Evolutionary conservation across 371 early-diverging fungal genomes (phyloP).

Genomic region (Coemansia sp.): DNA sequence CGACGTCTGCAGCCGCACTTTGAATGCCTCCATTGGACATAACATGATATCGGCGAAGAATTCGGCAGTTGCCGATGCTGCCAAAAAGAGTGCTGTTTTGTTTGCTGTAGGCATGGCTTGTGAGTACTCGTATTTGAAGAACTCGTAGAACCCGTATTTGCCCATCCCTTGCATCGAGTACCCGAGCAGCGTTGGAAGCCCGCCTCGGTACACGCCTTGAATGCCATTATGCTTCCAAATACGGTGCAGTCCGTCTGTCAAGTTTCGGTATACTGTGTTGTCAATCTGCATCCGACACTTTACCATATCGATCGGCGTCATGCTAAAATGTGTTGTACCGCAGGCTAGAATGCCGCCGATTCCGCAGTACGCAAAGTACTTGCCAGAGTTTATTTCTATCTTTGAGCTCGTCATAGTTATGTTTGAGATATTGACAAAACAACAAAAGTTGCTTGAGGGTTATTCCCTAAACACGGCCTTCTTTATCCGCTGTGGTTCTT

Average conservation of each 20-base stretch:
- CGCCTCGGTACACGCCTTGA: conserved; percentile 70
- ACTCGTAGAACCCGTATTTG: conserved; percentile 83
- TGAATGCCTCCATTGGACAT: conserved; percentile 72
- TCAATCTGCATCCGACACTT: too few relatives aligned
- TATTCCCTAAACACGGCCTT: too few relatives aligned
- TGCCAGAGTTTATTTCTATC: too few relatives aligned
- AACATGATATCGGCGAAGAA: conserved; percentile 77
- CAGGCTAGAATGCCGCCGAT: too few relatives aligned
- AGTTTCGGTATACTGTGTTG: too few relatives aligned
- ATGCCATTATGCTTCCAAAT: conserved; percentile 57
- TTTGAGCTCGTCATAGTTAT: too few relatives aligned
- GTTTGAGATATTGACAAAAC: too few relatives aligned
- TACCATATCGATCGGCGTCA: too few relatives aligned
- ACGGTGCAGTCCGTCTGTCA: background rate
- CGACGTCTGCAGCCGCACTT: conserved; percentile 70
- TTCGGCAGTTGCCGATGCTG: conserved; percentile 79
- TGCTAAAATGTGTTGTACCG: too few relatives aligned
- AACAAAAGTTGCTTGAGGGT: too few relatives aligned
- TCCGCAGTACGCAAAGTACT: too few relatives aligned
- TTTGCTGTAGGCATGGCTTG: conserved; percentile 63
- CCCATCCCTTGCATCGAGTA: conserved; percentile 80
- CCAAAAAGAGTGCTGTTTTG: conserved; percentile 69
- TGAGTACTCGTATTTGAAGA: conserved; percentile 66
- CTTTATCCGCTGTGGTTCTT: too few relatives aligned
- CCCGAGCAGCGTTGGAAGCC: conserved; percentile 72